Evolutionary conservation across 129 eudicot genomes (phyloP), one percentile per base, ranked within the genome.

Genomic region (Oenanthe sinensis): DNA sequence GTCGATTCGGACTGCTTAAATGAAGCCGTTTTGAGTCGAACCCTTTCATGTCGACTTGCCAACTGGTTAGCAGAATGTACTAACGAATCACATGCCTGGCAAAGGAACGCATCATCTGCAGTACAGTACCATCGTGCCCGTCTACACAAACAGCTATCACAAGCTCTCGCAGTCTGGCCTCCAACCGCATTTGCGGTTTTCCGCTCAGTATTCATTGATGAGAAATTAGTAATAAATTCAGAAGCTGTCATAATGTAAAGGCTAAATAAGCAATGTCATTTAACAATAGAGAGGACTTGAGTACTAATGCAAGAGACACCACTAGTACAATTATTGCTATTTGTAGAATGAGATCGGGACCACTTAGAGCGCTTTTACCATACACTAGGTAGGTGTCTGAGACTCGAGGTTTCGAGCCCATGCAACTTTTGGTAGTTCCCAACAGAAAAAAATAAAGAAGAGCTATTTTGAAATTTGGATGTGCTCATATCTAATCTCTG

Each of bases 81-180:
- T 3, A 90, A 76, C 12, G 77, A 81, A 75, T 94, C 98, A 78
- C 98, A 94, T 0, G 83, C 72, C 76, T 89, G 96, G 68, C 98
- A 94, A 33, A 94, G 91, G 68, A 94, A 94, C 55, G 97, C 98
- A 26, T 94, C 98, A 17, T 94, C 97, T 16, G 98, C 90, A 0
- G 88, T 80, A 54, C 98, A 94, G 77, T 88, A 94, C 97, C 97
- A 94, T 28, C 96, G 85, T 2, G 98, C 98, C 26, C 96, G 81
- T 71, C 77, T 91, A 4, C 79, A 50, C 20, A 89, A 82, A 48
- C 98, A 94, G 88, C 92, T 86, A 60, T 94, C 98, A 60, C 98
- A 94, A 13, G 98, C 93, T 84, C 96, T 79, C 0, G 89, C 92
- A 0, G 96, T 91, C 83, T 88, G 88, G 40, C 92, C 98, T 17